Conservation (phyloP, 352 stramenopile species). For the Discostella stelligera region DNA sequence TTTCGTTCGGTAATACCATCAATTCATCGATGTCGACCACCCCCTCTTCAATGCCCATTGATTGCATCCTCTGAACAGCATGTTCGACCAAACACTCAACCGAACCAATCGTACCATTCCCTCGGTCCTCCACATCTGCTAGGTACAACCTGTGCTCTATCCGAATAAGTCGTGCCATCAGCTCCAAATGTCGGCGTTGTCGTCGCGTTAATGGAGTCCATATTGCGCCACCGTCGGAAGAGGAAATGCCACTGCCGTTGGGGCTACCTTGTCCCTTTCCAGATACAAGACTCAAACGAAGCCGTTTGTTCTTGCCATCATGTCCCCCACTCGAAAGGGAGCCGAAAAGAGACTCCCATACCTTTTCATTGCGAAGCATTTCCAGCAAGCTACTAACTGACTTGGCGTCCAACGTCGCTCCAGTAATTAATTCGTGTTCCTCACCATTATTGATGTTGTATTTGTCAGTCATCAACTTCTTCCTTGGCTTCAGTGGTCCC, state of each 20-base stretch:
- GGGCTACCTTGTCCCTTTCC: slow-evolving; percentile 27
- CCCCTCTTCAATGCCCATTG: slow-evolving; percentile 40
- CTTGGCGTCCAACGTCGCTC: slow-evolving; percentile 34
- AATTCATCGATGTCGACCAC: slow-evolving; percentile 36
- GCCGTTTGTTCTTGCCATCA: slow-evolving; percentile 25
- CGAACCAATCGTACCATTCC: slow-evolving; percentile 22
- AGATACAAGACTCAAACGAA: slow-evolving; percentile 12
- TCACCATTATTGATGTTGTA: slow-evolving; percentile 19
- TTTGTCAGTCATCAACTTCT: slow-evolving; percentile 30
- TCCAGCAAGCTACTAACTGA: slow-evolving; percentile 43
- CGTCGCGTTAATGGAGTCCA: slow-evolving; percentile 53
- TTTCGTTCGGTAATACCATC: neutral
- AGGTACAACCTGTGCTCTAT: slow-evolving; percentile 66
- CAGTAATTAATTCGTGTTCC: neutral
- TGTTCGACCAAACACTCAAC: slow-evolving; percentile 37
- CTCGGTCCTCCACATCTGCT: slow-evolving; percentile 43
- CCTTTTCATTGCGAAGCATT: slow-evolving; percentile 54
- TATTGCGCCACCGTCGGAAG: slow-evolving; percentile 23
- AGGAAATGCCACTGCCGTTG: slow-evolving; percentile 12
- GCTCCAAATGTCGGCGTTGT: slow-evolving; percentile 68
- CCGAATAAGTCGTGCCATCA: slow-evolving; percentile 61
- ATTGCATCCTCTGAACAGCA: slow-evolving; percentile 28
- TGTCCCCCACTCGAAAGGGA: slow-evolving; percentile 9
- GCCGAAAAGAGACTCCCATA: slow-evolving; percentile 51
- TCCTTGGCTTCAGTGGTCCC: slow-evolving; percentile 57